Evolutionary conservation across 1,139 yeast species (phyloP), one percentile per base, ranked within the genome.

Genomic region (Casaregolazyma lundiana): DNA sequence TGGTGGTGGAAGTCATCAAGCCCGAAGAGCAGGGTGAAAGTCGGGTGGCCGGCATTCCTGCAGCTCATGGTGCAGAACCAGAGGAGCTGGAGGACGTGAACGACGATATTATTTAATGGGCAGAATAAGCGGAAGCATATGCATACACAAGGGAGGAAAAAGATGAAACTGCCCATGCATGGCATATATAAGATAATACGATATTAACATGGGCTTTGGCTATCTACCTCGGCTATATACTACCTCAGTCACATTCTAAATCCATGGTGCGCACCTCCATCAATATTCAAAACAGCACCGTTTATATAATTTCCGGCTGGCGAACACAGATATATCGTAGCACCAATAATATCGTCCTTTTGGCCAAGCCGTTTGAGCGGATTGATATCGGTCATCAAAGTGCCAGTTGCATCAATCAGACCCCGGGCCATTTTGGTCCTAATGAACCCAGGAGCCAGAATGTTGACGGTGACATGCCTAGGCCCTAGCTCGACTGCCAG

Each of bases 401-500:
- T 60, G 17, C 89, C 90, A 43, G 63, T 57, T 43, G 67, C 68
- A 38, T 71, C 75, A 47, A 84, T 67, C 46, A 84, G 59, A 0
- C 89, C 92, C 50, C 77, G 72, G 40, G 89, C 75, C 92, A 84
- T 84, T 64, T 81, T 83, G 29, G 85, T 73, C 19, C 87, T 87
- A 75, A 84, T 81, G 63, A 81, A 84, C 0, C 94, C 94, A 0
- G 92, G 92, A 9, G 89, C 89, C 55, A 84, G 66, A 6, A 80
- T 70, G 65, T 83, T 83, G 54, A 81, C 86, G 41, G 78, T 80
- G 58, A 82, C 76, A 63, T 81, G 76, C 46, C 74, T 67, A n/a
- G 82, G 83, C 1, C 85, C 88, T 57, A 83, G 71, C 56, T 79
- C 81, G 43, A 73, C 60, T 2, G 89, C 84, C 58, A 83, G 71